Base-by-base conservation (phyloP, 805 yeast species). In the Schwanniomyces yamadae region DNA sequence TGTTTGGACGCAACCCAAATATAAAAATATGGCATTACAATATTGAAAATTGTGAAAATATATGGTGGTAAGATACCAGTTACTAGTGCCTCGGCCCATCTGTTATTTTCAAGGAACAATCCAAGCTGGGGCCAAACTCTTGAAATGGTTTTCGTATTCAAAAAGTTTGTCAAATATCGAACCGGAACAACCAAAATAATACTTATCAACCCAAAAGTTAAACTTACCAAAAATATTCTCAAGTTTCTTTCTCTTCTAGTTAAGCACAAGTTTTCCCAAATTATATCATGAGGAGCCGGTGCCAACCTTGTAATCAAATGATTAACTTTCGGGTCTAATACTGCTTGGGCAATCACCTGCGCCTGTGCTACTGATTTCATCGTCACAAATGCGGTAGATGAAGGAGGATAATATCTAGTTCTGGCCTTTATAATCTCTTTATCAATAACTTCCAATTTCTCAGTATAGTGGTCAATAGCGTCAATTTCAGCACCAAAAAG, bases 351-450 rank as follows among this genome's bases (percentile, higher is more conserved):
- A 19, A 93, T 82, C 86, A 89, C 83, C 57, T 91, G 99, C 2
- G 98, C 97, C 46, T 89, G 82, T 0, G 96, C 95, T 3, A 89
- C 97, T 0, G 93, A 77, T 45, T 86, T 91, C 96, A 91, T 85
- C 0, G 98, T 93, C 6, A 91, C 79, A 59, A 91, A 91, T 0
- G 98, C 97, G 0, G 91, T 83, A 19, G 95, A 88, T 0, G 95
- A 86, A 0, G 96, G 83, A 0, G 86, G 78, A 51, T 80, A 86
- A 44, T 83, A 84, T 34, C 80, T 71, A 20, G 63, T 66, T 36
- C 96, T 72, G 2, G 91, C 85, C 18, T 69, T 63, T 5, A 55
- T 30, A 31, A 91, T 89, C 48, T 82, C 82, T 34, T 71, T 76
- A 50, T 91, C 98, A 10, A 90, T 59, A 3, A 73, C 71, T 16